Base-by-base conservation (phyloP, 768 basidiomycete species). In the Agrocybe chaxingu region DNA sequence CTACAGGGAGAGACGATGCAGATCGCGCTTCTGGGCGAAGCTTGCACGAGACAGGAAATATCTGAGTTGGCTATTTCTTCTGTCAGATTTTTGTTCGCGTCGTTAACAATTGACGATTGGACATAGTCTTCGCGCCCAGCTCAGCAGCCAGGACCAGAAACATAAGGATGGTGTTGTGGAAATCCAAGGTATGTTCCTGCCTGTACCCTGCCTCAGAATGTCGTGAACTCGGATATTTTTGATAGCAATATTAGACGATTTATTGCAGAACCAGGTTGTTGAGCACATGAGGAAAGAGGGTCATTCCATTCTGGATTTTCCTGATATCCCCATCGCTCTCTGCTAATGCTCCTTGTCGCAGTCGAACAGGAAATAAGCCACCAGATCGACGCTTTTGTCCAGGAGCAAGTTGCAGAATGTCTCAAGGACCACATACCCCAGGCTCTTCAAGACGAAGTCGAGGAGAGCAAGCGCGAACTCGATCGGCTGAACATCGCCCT, bases 371-470 rank as follows among this genome's bases (percentile, higher is more conserved):
- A 76, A 43, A 70, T 83, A 35, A 65, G 71, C 8, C 60, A 67
- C 8, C 70, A 78, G 42, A 75, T 84, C 39, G 79, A 81, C 38
- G 63, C 68, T 37, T 64, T 80, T 13, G 79, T 85, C 7, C 58
- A 72, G 41, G 72, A 76, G 32, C 71, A 80, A 53, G 80, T 86
- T 2, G 69, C 72, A 0, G 60, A 66, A 45, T 74, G 75, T 52
- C 66, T 86, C 48, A 70, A 73, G 37, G 55, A 53, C 1, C 69
- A 79, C 50, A 74, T 82, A 4, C 75, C 81, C 2, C 60, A 71
- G 38, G 64, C 73, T 6, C 63, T 80, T n/a, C 79, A 79, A 52
- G 66, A 74, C 5, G 74, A 81, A 51, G 64, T 84, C 1, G 66
- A 63, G 6, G 54, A 62, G n/a, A 73, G 76, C 50, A 73, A 73